A percentile compares a stretch with the other conserved stretches of the same genome.
These are phyloP conservation scores for Keqinozyma sinolaborantium DNA, from an alignment of 1,139 yeast species.

Conservation along the genomic window DNA sequence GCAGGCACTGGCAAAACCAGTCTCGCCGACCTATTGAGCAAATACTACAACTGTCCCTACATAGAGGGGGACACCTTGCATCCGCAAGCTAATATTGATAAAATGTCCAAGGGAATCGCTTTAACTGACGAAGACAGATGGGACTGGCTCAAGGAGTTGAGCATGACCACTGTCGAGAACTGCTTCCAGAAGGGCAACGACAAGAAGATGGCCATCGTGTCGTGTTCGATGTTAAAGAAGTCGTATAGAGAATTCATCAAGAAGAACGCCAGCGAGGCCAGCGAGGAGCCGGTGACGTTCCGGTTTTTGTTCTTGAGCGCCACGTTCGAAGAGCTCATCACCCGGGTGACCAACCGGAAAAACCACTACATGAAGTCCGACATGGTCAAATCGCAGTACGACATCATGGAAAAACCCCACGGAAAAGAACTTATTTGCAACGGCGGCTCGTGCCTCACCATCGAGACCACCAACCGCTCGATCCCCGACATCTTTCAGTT, in stretches of 20 bases:
- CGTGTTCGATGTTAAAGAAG: conserved; percentile 83
- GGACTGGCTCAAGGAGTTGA: conserved; percentile 72
- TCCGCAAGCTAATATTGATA: conserved; percentile 67
- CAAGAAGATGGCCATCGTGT: conserved; percentile 45
- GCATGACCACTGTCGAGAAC: conserved; percentile 34
- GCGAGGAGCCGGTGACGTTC: conserved; percentile 23
- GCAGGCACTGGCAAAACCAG: conserved; percentile 94
- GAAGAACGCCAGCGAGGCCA: conserved; percentile 19
- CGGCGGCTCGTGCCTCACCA: conserved; percentile 35
- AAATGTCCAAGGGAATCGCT: conserved; percentile 81
- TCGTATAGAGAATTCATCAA: conserved; percentile 62
- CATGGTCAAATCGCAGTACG: conserved; percentile 79
- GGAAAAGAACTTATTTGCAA: conserved; percentile 32
- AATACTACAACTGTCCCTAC: conserved; percentile 46
- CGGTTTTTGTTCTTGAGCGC: conserved; percentile 68
- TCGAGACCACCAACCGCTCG: conserved; percentile 39
- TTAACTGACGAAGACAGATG: conserved; percentile 86
- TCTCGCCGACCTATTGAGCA: conserved; percentile 54
- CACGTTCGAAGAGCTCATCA: conserved; percentile 53
- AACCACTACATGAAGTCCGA: conserved; percentile 84
- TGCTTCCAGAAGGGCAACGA: conserved; percentile 26
- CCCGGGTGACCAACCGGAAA: conserved; percentile 57
- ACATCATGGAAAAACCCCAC: conserved; percentile 67
- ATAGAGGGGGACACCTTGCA: conserved; percentile 87
- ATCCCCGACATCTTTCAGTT: conserved; percentile 28